Conservation (phyloP, 2,329 filamentous ascomycete species). For the Hymenoscyphus salicellus region DNA sequence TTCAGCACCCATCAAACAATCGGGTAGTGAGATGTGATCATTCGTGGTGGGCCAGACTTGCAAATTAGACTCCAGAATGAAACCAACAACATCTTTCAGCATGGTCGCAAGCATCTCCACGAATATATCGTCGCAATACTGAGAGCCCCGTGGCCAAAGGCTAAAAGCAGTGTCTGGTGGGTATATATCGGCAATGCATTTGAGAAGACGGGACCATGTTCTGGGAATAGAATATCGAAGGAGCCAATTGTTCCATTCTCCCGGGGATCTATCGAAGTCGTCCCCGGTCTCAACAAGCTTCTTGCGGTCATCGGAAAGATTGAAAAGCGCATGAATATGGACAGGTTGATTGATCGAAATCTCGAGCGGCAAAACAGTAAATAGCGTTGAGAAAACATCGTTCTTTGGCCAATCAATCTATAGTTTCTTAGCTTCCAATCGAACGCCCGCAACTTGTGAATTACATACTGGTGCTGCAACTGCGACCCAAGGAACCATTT, state of each 20-base stretch:
- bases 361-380: constrained; percentile 36
- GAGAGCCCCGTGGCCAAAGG: constrained; percentile 27
- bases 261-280: constrained; percentile 29
- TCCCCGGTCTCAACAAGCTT: too few relatives aligned
- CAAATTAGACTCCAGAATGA: too few relatives aligned
- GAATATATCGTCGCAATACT: too few relatives aligned
- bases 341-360: constrained; percentile 36
- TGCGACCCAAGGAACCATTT: constrained; percentile 37
- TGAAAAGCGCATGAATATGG: constrained; percentile 38
- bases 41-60: too few relatives aligned
- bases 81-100: too few relatives aligned
- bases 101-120: too few relatives aligned
- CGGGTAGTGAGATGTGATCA: too few relatives aligned
- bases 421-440: too few relatives aligned
- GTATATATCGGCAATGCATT: constrained; percentile 9
- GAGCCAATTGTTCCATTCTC: constrained; percentile 35
- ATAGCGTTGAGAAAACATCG: constrained; percentile 29
- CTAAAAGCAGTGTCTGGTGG: too few relatives aligned
- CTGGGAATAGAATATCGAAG: constrained; percentile 27
- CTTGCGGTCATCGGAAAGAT: constrained; percentile 36
- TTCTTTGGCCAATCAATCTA: too few relatives aligned
- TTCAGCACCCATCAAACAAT: too few relatives aligned
- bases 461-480: constrained; percentile 33
- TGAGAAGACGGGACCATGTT: constrained; percentile 32
- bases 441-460: too few relatives aligned